These are phyloP conservation scores for Beta lomatogona DNA, from an alignment of 179 eudicot species.

Conservation along the genomic window DNA sequence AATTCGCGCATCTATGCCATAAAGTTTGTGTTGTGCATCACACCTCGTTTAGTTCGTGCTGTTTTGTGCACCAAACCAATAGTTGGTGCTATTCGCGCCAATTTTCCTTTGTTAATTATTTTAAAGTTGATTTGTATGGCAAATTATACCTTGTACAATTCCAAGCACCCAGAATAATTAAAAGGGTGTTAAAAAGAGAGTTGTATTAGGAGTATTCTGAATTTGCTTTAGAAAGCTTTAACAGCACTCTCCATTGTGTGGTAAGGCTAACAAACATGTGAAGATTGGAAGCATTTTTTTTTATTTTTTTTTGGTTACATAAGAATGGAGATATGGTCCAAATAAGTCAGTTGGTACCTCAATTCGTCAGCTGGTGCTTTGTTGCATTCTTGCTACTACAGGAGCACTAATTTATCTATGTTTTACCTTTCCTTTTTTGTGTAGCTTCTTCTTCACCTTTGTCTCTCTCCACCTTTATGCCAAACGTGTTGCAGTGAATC, in stretches of 20 bases:
- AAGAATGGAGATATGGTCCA: not conserved
- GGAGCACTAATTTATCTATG: not conserved
- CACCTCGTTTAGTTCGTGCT: too few species aligned
- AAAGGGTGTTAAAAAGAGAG: not conserved
- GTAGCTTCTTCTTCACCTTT: constrained; percentile 19
- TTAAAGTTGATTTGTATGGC: not conserved
- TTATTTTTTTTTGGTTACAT: not conserved
- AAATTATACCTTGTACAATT: not conserved
- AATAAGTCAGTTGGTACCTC: constrained; percentile 9
- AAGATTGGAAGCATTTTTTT: not conserved
- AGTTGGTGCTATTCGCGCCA: too few species aligned
- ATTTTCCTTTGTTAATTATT: too few species aligned
- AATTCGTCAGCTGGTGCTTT: constrained; percentile 2
- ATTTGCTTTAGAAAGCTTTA: not conserved
- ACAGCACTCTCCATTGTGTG: not conserved
- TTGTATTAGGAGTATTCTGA: not conserved
- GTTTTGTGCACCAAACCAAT: too few species aligned
- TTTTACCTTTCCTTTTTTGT: not conserved
- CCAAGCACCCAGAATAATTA: not conserved
- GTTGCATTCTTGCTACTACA: not conserved
- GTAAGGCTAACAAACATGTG: constrained; percentile 5
- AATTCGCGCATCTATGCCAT: too few species aligned
- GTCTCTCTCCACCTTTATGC: constrained; percentile 14
- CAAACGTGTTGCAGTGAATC: constrained; percentile 19
- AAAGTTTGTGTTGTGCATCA: too few species aligned